These are phyloP conservation scores for Claviceps spartinae DNA, from an alignment of 2,329 filamentous ascomycete species.

Conservation along the genomic window DNA sequence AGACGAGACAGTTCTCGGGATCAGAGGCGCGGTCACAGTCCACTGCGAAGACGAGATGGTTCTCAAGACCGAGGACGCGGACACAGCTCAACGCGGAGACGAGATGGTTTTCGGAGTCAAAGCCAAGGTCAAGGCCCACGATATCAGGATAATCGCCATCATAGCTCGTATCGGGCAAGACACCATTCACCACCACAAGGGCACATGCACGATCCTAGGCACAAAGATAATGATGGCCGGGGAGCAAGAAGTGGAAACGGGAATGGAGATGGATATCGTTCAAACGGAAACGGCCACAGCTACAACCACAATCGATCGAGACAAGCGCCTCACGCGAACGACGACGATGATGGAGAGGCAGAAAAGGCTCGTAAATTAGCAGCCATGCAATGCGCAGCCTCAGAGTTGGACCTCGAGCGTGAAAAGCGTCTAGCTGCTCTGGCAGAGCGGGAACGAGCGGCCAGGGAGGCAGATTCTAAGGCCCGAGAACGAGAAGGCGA, in stretches of 20 bases:
- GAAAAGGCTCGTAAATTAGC: slow-evolving; percentile 55
- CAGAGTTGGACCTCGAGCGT: slow-evolving; percentile 56
- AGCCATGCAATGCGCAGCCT: slow-evolving; percentile 60
- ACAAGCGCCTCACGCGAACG: not conserved
- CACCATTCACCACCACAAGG: slow-evolving; percentile 3
- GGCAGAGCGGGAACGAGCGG: slow-evolving; percentile 48
- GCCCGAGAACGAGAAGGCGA: slow-evolving; percentile 50
- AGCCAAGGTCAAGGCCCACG: slow-evolving; percentile 4
- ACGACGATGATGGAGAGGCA: slow-evolving; percentile 29
- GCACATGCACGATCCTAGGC: slow-evolving; percentile 7
- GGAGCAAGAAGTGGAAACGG: not conserved
- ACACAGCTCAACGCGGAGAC: too few species aligned
- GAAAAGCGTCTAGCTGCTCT: slow-evolving; percentile 53
- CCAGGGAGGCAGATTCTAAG: slow-evolving; percentile 52
- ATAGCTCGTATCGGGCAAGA: not conserved
- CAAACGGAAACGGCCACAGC: slow-evolving; percentile 10
- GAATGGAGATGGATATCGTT: not conserved
- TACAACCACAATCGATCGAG: not conserved
- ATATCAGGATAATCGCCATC: not conserved
- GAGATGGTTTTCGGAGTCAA: not conserved
- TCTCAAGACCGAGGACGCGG: too few species aligned
- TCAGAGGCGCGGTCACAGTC: slow-evolving; percentile 3
- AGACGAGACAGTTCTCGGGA: slow-evolving; percentile 6
- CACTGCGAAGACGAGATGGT: too few species aligned
- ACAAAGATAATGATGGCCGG: not conserved